These are phyloP conservation scores for Eucalyptus pauciflora DNA, from an alignment of 345 rosid species.

Conservation along the genomic window DNA sequence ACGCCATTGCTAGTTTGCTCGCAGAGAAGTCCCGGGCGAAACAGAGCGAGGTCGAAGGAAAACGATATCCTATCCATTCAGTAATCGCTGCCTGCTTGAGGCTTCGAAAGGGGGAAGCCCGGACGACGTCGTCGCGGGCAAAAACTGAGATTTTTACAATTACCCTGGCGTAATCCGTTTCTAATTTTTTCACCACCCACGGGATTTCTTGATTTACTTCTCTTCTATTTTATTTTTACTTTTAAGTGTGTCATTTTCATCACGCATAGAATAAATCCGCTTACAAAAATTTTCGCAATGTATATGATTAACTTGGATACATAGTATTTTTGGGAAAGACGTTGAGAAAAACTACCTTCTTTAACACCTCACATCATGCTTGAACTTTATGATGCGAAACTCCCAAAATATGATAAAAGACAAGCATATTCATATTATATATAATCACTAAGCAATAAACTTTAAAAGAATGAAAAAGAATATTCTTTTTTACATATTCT, in stretches of 20 bases:
- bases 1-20: constrained; percentile 31
- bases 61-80: neutral
- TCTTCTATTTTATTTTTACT: too few species aligned
- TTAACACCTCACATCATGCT: too few species aligned
- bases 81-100: neutral
- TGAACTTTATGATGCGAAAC: too few species aligned
- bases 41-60: neutral
- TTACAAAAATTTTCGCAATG: accelerated
- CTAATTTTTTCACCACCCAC: too few species aligned
- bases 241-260: too few species aligned
- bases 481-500: neutral
- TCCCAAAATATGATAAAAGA: too few species aligned
- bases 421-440: neutral
- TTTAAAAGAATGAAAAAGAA: neutral
- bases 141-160: too few species aligned
- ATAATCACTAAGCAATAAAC: neutral
- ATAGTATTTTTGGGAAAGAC: too few species aligned
- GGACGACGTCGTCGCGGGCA: neutral
- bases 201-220: too few species aligned
- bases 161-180: too few species aligned
- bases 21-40: neutral
- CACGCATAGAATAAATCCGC: too few species aligned
- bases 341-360: accelerated
- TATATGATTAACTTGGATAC: too few species aligned
- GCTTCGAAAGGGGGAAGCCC: neutral